Conservation (phyloP, 768 basidiomycete species). For the Lactifluus hygrophoroides region DNA sequence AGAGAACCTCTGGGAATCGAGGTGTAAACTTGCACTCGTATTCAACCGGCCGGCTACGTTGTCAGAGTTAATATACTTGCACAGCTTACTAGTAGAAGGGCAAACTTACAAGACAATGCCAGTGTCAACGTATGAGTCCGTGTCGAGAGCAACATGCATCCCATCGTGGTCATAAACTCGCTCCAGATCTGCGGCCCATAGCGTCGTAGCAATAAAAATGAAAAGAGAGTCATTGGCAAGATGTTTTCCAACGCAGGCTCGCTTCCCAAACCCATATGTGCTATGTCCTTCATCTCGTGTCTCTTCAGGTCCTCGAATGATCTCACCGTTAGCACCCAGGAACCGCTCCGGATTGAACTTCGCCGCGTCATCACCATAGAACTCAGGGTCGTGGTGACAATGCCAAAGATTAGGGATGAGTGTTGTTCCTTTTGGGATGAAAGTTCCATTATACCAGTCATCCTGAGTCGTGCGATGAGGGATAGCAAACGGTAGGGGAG, state of each 20-base stretch:
- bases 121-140: not conserved
- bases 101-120: slow-evolving; percentile 14
- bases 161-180: slow-evolving; percentile 4
- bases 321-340: not conserved
- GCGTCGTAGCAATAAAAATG: slow-evolving; percentile 14
- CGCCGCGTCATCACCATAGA: slow-evolving; percentile 15
- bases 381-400: not conserved
- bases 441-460: slow-evolving; percentile 25
- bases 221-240: slow-evolving; percentile 19
- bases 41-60: not conserved
- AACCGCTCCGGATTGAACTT: slow-evolving; percentile 20
- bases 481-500: not conserved
- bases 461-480: slow-evolving; percentile 18
- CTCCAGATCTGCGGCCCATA: slow-evolving; percentile 19
- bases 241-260: slow-evolving; percentile 19
- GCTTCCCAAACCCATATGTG: slow-evolving; percentile 16
- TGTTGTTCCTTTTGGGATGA: slow-evolving; percentile 31
- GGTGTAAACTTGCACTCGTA: not conserved
- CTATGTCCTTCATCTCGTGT: slow-evolving; percentile 6
- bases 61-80: not conserved
- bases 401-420: slow-evolving; percentile 24
- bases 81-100: not conserved
- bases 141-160: not conserved
- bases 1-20: not conserved
- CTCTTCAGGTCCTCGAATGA: not conserved